Evolutionary conservation across 2,329 filamentous ascomycete genomes (phyloP).

Genomic region (Cordyceps cateniannulata): DNA sequence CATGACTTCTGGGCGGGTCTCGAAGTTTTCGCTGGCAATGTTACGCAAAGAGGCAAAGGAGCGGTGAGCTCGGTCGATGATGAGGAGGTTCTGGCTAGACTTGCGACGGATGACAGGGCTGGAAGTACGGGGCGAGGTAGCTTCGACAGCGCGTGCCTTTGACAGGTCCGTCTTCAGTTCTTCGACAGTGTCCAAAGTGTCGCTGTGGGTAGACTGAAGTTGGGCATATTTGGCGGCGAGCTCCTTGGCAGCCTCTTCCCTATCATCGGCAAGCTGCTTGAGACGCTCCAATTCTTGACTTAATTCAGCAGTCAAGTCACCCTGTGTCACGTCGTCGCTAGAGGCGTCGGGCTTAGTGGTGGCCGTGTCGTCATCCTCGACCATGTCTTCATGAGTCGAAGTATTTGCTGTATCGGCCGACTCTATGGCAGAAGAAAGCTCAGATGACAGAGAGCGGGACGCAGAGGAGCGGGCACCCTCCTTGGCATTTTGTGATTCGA

Average conservation of each 20-base stretch:
- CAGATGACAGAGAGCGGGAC: slow-evolving; percentile 87
- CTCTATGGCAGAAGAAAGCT: slow-evolving; percentile 82
- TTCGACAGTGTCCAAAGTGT: slow-evolving; percentile 79
- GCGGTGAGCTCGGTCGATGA: slow-evolving; percentile 83
- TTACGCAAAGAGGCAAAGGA: slow-evolving; percentile 86
- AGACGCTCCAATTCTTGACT: slow-evolving; percentile 65
- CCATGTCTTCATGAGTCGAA: slow-evolving; percentile 46
- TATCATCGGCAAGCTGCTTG: slow-evolving; percentile 64
- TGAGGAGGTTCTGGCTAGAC: slow-evolving; percentile 82
- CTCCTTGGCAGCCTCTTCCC: slow-evolving; percentile 66
- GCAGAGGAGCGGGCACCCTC: slow-evolving; percentile 58
- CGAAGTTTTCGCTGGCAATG: slow-evolving; percentile 81
- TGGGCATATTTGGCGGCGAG: slow-evolving; percentile 75
- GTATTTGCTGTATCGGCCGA: slow-evolving; percentile 60
- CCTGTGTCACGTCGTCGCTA: slow-evolving; percentile 32
- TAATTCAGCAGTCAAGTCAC: slow-evolving; percentile 31
- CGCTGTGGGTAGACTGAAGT: slow-evolving; percentile 73
- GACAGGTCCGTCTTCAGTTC: slow-evolving; percentile 83
- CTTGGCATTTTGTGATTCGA: slow-evolving; percentile 64
- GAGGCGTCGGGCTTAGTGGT: slow-evolving; percentile 37
- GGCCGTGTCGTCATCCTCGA: slow-evolving; percentile 34
- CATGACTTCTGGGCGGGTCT: slow-evolving; percentile 72
- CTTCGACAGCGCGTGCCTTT: slow-evolving; percentile 60
- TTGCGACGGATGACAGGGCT: slow-evolving; percentile 84
- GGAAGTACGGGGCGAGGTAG: slow-evolving; percentile 55